phyloP scores from a whole-genome alignment of 306 rosid species.

The Oxytropis ochrocephala region DNA sequence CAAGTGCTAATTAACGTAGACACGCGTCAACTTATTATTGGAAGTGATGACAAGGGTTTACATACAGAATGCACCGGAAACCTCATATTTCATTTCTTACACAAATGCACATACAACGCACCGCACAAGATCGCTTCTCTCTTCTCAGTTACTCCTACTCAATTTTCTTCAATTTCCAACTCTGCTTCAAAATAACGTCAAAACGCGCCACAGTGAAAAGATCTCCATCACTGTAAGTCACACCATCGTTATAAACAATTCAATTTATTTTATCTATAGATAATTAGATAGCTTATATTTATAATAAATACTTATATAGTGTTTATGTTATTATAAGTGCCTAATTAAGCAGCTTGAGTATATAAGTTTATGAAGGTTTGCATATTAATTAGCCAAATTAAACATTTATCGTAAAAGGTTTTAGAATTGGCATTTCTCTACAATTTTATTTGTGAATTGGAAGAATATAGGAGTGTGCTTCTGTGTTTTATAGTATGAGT shows the following conservation, averaged over 20 bases:
- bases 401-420: not conserved
- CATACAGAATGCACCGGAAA: not conserved
- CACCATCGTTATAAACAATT: too few species aligned
- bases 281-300: too few species aligned
- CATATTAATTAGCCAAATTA: not conserved
- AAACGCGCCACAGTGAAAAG: not conserved
- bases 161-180: not conserved
- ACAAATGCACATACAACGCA: not conserved
- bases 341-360: too few species aligned
- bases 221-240: constrained; percentile 12
- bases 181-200: not conserved
- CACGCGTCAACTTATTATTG: too few species aligned
- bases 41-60: not conserved
- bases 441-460: not conserved
- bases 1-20: too few species aligned
- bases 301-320: too few species aligned
- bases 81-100: not conserved
- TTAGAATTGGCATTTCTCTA: not conserved
- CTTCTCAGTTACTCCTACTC: too few species aligned
- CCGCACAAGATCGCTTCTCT: not conserved
- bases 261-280: too few species aligned
- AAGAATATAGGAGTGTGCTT: not conserved
- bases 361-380: not conserved
- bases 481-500: not conserved
- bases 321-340: too few species aligned